phyloP scores from a whole-genome alignment of 108 stramenopile genomes.

The Cylindrotheca fusiformis region DNA sequence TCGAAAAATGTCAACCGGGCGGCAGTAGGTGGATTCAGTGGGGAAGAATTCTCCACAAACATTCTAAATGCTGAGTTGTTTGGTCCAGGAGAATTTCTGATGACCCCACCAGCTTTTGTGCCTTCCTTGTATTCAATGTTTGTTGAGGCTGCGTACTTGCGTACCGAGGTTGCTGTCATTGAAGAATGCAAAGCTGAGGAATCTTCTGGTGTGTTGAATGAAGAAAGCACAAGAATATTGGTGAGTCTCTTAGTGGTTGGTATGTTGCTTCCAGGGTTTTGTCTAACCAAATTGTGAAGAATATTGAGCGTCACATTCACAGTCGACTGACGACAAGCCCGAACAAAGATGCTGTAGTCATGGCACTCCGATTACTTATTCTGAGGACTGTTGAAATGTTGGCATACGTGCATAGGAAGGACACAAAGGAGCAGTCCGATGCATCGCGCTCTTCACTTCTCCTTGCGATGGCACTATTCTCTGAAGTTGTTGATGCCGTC shows the following conservation, averaged over 20 bases:
- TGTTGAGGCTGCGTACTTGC: conserved; percentile 20
- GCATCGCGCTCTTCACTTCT: conserved; percentile 5
- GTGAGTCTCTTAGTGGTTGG: not conserved
- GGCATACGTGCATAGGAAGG: conserved; percentile 11
- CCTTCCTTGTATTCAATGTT: conserved; percentile 21
- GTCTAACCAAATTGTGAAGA: conserved; percentile 1
- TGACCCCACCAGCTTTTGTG: conserved; percentile 35
- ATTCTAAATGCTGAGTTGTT: conserved; percentile 15
- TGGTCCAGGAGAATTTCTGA: conserved; percentile 23
- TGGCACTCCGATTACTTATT: conserved; percentile 27
- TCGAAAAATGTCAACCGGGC: conserved; percentile 16
- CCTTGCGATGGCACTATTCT: conserved; percentile 10
- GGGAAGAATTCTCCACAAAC: conserved; percentile 16
- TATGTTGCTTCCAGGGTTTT: not conserved
- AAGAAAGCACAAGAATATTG: conserved; percentile 4
- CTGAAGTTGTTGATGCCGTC: conserved; percentile 19
- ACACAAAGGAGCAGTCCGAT: conserved; percentile 9
- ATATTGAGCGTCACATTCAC: conserved; percentile 18
- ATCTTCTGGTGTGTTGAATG: not conserved
- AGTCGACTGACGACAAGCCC: conserved; percentile 8
- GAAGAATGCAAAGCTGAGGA: conserved; percentile 5
- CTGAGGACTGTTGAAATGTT: conserved; percentile 31
- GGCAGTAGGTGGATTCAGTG: conserved; percentile 13
- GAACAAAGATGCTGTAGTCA: conserved; percentile 34
- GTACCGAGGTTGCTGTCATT: conserved; percentile 2